Base-by-base conservation (phyloP, 768 basidiomycete genomes). In the Pisolithus orientalis region DNA sequence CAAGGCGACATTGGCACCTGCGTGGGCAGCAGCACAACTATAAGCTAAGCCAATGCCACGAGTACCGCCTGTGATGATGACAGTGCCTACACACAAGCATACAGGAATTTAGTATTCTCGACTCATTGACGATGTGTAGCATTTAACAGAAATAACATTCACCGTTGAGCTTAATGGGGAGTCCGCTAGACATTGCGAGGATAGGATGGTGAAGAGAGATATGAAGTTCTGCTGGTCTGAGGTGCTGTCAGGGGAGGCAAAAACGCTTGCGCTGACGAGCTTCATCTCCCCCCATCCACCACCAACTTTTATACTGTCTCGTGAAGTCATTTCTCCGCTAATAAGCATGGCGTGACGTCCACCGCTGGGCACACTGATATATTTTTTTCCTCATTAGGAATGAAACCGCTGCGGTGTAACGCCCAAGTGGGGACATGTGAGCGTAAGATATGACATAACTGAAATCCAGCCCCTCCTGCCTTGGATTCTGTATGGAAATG, bases 11-110 rank as follows among this genome's bases (percentile, higher is more conserved):
- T 76, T 76, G 0, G 75, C 76, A 27, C 80, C 80, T 0, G 83
- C 77, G 42, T 71, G 59, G 17, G 81, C 81, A 34, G 81, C 69
- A 1, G 81, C 80, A 37, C 70, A 65, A 25, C 77, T 76, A 50
- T 75, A 78, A 1, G 78, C 82, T 29, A 65, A 70, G 1, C 85
- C 84, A 44, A 85, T 83, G 9, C 84, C 83, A 40, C 78, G 70
- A 57, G 79, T 81, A 1, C 82, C 82, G 3, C 84, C 84, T 0
- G 84, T 84, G 44, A 85, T 73, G 31, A 85, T 74, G 50, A 78
- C 66, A 44, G 75, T 75, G 0, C 62, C 78, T 73, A 8, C 63
- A 75, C 75, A 50, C 28, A 16, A 14, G 43, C 24, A 44, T 8
- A 44, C 25, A 44, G 7, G 25, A 44, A 25, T 5, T 34, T 34